Evolutionary conservation across 805 yeast genomes (phyloP), one percentile per base, ranked within the genome.

Genomic region (Zygoascus flipseniorum): DNA sequence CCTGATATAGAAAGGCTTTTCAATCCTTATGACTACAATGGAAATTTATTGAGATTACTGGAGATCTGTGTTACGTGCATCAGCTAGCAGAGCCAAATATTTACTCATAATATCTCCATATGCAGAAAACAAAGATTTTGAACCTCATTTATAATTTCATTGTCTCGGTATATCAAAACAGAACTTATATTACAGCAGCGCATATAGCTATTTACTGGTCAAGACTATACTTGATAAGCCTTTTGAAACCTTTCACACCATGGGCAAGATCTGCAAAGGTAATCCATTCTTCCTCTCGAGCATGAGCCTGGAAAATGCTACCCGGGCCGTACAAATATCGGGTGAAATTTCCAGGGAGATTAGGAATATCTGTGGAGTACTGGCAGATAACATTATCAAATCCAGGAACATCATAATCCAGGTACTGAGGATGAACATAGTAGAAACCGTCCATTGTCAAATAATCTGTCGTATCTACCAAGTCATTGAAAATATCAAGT

Each of bases 321-420:
- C 89, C 89, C 2, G 88, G 86, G 0, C 88, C 89, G 59, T 81
- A 83, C 8, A 83, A 66, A 60, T 79, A 82, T 59, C 79, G 70
- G 53, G 69, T 72, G 57, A 70, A 72, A 42, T 59, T 51, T 10
- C 68, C 69, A 18, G 59, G 50, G 46, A 79, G 57, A 51, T 75
- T 70, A 13, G 82, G 81, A 48, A 79, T 70, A 59, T 79, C 83
- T 1, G 85, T 80, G 23, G 75, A 72, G 60, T 78, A 80, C 0
- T 82, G 77, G 56, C 76, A 65, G 5, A 76, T 68, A 18, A 72
- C 67, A 14, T 72, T 68, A 2, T 82, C 85, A 59, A 83, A 84
- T 0, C 86, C 88, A n/a, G 81, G 80, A 5, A 83, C 82, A 8
- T 81, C 72, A 63, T 72, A 75, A 62, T 83, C 84, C 58, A 80